Percentiles rank a stretch among this genome's conserved stretches.
phyloP scores from a whole-genome alignment of 768 basidiomycete genomes.

The Pleurotus eryngii region DNA sequence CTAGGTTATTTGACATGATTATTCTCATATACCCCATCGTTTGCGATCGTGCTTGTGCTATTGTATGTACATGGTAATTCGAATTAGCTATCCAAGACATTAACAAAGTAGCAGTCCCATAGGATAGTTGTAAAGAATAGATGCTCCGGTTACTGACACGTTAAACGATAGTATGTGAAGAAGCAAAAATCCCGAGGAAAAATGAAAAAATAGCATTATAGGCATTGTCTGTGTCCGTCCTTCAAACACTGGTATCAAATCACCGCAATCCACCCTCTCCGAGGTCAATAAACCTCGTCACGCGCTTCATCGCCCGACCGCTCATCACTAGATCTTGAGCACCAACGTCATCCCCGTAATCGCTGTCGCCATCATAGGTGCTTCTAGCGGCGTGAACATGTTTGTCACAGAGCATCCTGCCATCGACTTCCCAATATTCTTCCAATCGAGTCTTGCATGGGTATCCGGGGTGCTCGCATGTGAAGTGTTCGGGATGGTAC shows the following conservation, averaged over 20 bases:
- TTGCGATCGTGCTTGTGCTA: not conserved
- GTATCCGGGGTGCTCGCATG: slow-evolving; percentile 66
- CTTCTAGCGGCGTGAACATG: slow-evolving; percentile 48
- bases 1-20: slow-evolving; percentile 23
- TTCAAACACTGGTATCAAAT: not conserved
- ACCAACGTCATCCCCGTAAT: slow-evolving; percentile 23
- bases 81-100: slow-evolving; percentile 4
- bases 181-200: not conserved
- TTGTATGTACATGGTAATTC: slow-evolving; percentile 6
- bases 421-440: slow-evolving; percentile 90
- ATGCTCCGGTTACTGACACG: not conserved
- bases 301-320: slow-evolving; percentile 66
- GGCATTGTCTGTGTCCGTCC: not conserved
- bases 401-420: slow-evolving; percentile 80
- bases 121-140: slow-evolving; percentile 1
- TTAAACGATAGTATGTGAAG: not conserved
- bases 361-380: slow-evolving; percentile 16
- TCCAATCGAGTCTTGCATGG: slow-evolving; percentile 56
- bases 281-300: slow-evolving; percentile 81
- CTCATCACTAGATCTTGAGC: slow-evolving; percentile 32
- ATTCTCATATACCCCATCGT: not conserved
- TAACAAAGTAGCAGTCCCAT: slow-evolving; percentile 5
- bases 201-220: not conserved
- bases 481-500: slow-evolving; percentile 87
- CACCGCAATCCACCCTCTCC: slow-evolving; percentile 27